A percentile compares a stretch with the other conserved stretches of the same genome.
Evolutionary conservation across 2,329 filamentous ascomycete genomes (phyloP).

Genomic region (Thelonectria discophora): DNA sequence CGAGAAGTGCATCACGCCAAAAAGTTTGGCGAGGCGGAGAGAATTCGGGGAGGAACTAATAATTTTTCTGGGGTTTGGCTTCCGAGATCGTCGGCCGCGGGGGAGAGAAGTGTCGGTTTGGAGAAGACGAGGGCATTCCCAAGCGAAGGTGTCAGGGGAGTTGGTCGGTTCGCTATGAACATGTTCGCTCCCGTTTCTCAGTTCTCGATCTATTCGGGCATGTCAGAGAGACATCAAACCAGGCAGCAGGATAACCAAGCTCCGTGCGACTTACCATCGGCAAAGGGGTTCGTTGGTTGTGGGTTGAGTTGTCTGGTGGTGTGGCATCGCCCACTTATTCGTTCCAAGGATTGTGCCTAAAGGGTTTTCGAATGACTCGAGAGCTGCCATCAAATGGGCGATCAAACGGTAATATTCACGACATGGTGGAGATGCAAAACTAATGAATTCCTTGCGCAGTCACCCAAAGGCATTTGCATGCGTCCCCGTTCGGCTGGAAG

Average conservation of each 20-base stretch:
- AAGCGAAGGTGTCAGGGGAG: conserved; percentile 18
- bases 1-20: conserved; percentile 16
- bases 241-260: too few species aligned
- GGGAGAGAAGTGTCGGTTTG: conserved; percentile 19
- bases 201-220: background rate
- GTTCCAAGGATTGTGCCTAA: conserved; percentile 1
- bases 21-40: background rate
- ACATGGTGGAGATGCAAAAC: conserved; percentile 1
- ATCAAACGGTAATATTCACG: background rate
- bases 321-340: conserved; percentile 10
- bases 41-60: background rate
- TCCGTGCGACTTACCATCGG: conserved; percentile 15
- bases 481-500: conserved; percentile 3
- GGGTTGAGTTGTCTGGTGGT: background rate
- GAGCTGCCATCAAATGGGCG: background rate
- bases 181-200: background rate
- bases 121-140: conserved; percentile 22
- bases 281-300: conserved; percentile 1
- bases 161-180: background rate
- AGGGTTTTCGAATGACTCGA: conserved; percentile 6
- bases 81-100: background rate
- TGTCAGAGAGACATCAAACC: conserved; percentile 11
- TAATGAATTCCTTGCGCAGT: background rate
- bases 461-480: conserved; percentile 11
- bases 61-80: background rate